Conservation (phyloP, 305 asterid genomes). For the Withania somnifera region DNA sequence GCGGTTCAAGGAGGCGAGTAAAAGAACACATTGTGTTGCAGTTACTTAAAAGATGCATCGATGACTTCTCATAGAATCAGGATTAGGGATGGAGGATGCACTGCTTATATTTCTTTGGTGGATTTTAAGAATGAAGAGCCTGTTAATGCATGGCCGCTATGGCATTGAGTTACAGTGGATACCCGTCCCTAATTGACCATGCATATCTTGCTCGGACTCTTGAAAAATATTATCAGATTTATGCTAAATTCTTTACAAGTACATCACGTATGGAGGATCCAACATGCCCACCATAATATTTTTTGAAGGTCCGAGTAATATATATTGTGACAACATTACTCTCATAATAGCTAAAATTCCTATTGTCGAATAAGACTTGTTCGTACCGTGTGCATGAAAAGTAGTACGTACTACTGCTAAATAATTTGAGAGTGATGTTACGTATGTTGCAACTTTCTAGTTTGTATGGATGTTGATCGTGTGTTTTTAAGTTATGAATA, state of each 20-base stretch:
- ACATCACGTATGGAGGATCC: background rate
- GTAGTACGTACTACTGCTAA: background rate
- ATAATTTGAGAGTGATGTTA: background rate
- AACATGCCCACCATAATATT: background rate
- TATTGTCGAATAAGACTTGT: background rate
- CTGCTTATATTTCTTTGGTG: conserved; percentile 29
- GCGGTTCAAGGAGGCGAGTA: conserved; percentile 8
- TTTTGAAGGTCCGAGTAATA: background rate
- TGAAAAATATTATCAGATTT: background rate
- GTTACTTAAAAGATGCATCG: conserved; percentile 27
- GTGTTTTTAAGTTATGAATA: background rate
- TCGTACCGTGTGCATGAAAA: background rate
- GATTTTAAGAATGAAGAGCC: conserved; percentile 9
- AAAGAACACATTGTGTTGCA: conserved; percentile 23
- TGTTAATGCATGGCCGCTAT: conserved; percentile 21
- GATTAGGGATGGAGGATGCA: conserved; percentile 27
- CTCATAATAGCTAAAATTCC: too few species aligned
- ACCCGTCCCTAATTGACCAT: conserved; percentile 13
- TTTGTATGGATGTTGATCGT: background rate
- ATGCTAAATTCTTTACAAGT: background rate
- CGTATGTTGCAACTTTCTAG: background rate
- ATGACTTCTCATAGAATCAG: conserved; percentile 29
- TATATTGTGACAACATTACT: background rate
- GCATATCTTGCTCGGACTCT: background rate
- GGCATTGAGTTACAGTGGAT: conserved; percentile 40